Evolutionary conservation across 2,329 filamentous ascomycete species (phyloP), one percentile per base, ranked within the genome.

Genomic region (Geosmithia putterillii): DNA sequence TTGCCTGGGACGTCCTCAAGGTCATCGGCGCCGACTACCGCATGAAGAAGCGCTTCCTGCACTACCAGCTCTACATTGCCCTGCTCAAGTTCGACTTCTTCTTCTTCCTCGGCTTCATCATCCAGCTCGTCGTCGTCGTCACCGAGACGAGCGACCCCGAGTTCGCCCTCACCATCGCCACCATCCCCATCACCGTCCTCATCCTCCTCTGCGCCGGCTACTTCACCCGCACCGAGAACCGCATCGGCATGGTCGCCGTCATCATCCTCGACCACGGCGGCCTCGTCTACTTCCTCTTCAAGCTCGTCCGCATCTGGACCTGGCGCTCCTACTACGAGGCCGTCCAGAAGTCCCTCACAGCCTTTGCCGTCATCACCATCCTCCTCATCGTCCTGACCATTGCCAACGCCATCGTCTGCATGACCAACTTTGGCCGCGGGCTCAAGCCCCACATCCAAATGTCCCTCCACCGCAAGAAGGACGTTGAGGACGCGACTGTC

Each of bases 51-150:
- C 81, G 92, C 50, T 98, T 94, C 67, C 74, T 98, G 47, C 86
- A 90, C 48, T 98, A 94, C 61, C 92, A 98, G 89, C 89, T 98
- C 61, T 98, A 95, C 64, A 95, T 98, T 56, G 87, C 92, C 34
- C 76, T 98, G 10, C 75, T 98, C 51, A 98, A 98, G 65, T 98
- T 98, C 62, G 92, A 98, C 66, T 96, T 98, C 66, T 98, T 98
- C 79, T 96, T 98, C 72, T 98, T 98, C 73, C 79, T 98, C 42
- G 92, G 90, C 44, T 98, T 98, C 63, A 96, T 92, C 7, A 86
- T 98, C 40, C 92, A 98, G 59, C 98, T 98, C 63, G 76, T 96
- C 43, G 90, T 98, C 53, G 84, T 96, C 46, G 88, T 98, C 46
- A 81, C 77, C 38, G 69, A 71, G 38, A 74, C 70, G 47, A 73